These are phyloP conservation scores for Blumeriella jaapii DNA, from an alignment of 2,329 filamentous ascomycete species.

Conservation along the genomic window DNA sequence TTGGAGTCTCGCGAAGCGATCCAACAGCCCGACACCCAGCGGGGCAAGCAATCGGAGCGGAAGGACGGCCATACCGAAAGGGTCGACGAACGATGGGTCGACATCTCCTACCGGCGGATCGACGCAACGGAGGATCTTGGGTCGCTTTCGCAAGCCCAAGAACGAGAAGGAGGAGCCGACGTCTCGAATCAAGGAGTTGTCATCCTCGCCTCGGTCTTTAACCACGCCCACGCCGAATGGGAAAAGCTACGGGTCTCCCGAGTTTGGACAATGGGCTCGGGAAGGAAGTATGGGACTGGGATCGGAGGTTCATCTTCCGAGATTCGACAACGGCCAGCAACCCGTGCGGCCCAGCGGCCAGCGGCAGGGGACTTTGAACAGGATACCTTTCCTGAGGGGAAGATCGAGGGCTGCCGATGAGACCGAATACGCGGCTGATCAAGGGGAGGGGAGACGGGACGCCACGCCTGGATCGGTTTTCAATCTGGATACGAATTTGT, in stretches of 20 bases:
- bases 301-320: constrained; percentile 20
- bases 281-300: constrained; percentile 23
- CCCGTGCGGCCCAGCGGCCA: constrained; percentile 5
- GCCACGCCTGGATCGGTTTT: constrained; percentile 43
- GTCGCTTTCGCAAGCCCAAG: constrained; percentile 31
- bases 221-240: constrained; percentile 25
- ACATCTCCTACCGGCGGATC: constrained; percentile 26
- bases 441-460: constrained; percentile 15
- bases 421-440: constrained; percentile 38
- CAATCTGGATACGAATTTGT: constrained; percentile 76
- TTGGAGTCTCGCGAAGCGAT: constrained; percentile 39
- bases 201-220: constrained; percentile 42
- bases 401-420: constrained; percentile 39
- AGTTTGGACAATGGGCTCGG: constrained; percentile 22
- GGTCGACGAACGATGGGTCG: constrained; percentile 37
- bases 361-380: constrained; percentile 31
- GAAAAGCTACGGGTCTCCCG: constrained; percentile 18
- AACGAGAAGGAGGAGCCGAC: constrained; percentile 43
- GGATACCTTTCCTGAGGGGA: constrained; percentile 52
- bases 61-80: constrained; percentile 14
- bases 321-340: constrained; percentile 16
- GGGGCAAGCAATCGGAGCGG: constrained; percentile 46
- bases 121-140: constrained; percentile 23
- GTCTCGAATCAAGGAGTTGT: constrained; percentile 36
- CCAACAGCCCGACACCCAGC: constrained; percentile 75